Base-by-base conservation (phyloP, 352 stramenopile species). In the Sclerospora graminicola region DNA sequence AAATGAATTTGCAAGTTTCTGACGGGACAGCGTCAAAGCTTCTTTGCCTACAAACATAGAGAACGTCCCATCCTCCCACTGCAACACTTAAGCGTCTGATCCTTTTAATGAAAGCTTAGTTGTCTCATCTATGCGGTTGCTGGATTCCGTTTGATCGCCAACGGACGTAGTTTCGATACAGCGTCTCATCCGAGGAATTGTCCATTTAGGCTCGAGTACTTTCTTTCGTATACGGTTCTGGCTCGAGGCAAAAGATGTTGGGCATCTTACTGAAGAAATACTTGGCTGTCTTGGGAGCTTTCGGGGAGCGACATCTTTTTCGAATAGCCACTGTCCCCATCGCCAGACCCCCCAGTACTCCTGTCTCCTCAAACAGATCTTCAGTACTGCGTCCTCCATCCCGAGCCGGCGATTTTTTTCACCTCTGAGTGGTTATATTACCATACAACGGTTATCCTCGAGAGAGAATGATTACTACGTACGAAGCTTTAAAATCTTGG, bases 1-100 rank as follows among this genome's bases (percentile, higher is more conserved):
- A 41, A 92, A 92, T 53, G 78, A 89, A 56, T 90, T 92, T 5
- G 78, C 61, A n/a, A 92, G 65, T 51, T 87, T 87, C 52, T 92
- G 81, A 20, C 71, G 66, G n/a, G 81, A 84, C 43, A 92, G 46
- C 21, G 74, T 86, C 33, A 92, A 58, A 34, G 76, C 69, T 52
- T 92, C 81, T 30, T 77, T 87, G 29, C 81, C 81, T 21, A 92
- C 78, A 53, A 89, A 89, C 67, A 92, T 81, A 27, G 78, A 88
- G 36, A 86, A 69, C 56, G 76, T 84, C 31, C 81, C 81, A 52
- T 92, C 81, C 24, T 89, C 76, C 81, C 81, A 92, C 50, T 89
- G 77, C 47, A 92, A 78, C 18, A 92, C 52, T 58, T 86, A 87
- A 19, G 78, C 59, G 57, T 92, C 90, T 4, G 68, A 75, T 53